Base-by-base conservation (phyloP, 495 filamentous ascomycete genomes). In the Aspergillus sclerotiicarbonarius region DNA sequence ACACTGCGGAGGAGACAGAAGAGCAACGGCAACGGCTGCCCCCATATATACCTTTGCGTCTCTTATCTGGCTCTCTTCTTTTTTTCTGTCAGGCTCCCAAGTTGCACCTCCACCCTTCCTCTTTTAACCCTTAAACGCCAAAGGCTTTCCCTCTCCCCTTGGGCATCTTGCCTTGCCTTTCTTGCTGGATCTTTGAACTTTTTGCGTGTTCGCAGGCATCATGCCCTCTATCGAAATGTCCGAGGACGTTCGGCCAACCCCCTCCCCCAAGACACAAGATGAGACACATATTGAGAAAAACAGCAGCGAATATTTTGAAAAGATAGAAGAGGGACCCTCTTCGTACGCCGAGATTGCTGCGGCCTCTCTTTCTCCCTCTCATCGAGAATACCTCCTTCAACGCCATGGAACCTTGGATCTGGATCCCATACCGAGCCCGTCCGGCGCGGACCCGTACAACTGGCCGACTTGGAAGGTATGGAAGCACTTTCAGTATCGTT, bases 361-460 rank as follows among this genome's bases (percentile, higher is more conserved):
- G 0, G 47, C 47, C 13, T 32, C 47, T n/a, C 47, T 50, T n/a
- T 50, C 47, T 6, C 29, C 29, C 15, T 50, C 47, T 16, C 47
- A 50, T 16, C 13, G 31, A 32, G 47, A 50, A 15, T 50, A 32
- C 12, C 47, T 50, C 20, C 29, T 50, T 12, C 47, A 50, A 10
- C 47, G 47, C 25, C 47, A 50, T 50, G 47, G 47, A 32, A 81
- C 78, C 0, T 46, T 80, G 6, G 74, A 82, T n/a, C 63, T 84
- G 13, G 76, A 80, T 52, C 81, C 81, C 3, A 55, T 84, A 0
- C 81, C 81, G 4, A 67, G 73, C 32, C 64, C 71, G 55, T 72
- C 70, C 35, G 67, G 69, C 57, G 76, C 72, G 6, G 81, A 83
- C 58, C 81, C 81, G 15, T 79, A 78, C 53, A 82, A 83, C 60